Percentiles rank a stretch among this genome's conserved stretches.
Conservation (phyloP, 306 rosid genomes). For the Glycyrrhiza uralensis region DNA sequence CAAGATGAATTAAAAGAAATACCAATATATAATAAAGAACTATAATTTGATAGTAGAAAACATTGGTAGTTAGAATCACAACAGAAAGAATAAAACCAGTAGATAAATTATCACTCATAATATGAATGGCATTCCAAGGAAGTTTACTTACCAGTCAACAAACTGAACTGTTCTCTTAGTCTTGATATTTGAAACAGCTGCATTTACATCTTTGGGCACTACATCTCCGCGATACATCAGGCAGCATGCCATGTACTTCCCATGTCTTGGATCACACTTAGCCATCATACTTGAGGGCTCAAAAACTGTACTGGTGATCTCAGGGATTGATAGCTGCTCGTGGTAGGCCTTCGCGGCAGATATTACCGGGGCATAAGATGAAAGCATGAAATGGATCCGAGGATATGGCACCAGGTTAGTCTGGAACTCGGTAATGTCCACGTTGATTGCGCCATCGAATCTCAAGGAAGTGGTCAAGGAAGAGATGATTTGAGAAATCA, state of each 20-base stretch:
- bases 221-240: constrained; percentile 79
- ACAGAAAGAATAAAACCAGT: not conserved
- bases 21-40: not conserved
- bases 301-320: constrained; percentile 73
- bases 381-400: constrained; percentile 80
- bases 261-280: constrained; percentile 83
- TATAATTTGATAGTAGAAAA: not conserved
- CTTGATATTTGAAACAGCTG: constrained; percentile 63
- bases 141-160: constrained; percentile 66
- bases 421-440: constrained; percentile 74
- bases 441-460: constrained; percentile 79
- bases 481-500: constrained; percentile 69
- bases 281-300: constrained; percentile 85
- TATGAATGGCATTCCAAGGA: not conserved
- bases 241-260: constrained; percentile 88
- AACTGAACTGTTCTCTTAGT: constrained; percentile 66
- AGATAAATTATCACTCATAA: not conserved
- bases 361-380: constrained; percentile 76
- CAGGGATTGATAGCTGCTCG: constrained; percentile 72
- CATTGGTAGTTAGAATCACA: not conserved
- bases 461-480: constrained; percentile 80
- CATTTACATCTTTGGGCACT: constrained; percentile 82
- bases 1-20: not conserved
- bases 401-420: constrained; percentile 83
- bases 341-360: constrained; percentile 73